These are phyloP conservation scores for Pilasporangium apinafurcum DNA, from an alignment of 352 stramenopile genomes.

Conservation along the genomic window DNA sequence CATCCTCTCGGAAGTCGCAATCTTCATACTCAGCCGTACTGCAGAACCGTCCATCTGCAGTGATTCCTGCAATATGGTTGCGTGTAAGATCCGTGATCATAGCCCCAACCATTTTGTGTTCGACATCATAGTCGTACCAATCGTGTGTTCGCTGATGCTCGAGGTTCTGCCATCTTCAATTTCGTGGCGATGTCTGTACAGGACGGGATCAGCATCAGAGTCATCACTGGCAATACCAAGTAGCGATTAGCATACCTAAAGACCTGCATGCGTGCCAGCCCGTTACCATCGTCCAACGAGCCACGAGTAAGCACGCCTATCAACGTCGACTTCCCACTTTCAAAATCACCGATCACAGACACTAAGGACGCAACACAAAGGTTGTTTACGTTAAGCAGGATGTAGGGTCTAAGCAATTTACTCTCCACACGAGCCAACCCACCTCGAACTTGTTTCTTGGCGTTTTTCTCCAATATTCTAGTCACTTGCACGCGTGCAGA, in stretches of 20 bases:
- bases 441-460: conserved; percentile 60
- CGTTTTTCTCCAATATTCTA: conserved; percentile 39
- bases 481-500: conserved; percentile 40
- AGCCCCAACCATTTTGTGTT: too few species aligned
- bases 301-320: conserved; percentile 84
- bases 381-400: too few species aligned
- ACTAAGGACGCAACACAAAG: conserved; percentile 23
- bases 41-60: conserved; percentile 50
- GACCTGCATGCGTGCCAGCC: conserved; percentile 85
- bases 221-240: neutral
- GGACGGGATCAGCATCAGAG: neutral
- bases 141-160: conserved; percentile 85
- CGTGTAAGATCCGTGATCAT: too few species aligned
- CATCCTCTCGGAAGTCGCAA: conserved; percentile 42
- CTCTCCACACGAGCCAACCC: too few species aligned
- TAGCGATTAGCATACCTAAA: conserved; percentile 30
- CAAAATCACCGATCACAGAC: conserved; percentile 82
- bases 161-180: conserved; percentile 86
- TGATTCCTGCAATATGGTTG: conserved; percentile 28
- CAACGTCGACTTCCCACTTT: conserved; percentile 87
- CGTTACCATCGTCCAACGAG: conserved; percentile 77
- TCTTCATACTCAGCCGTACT: conserved; percentile 38
- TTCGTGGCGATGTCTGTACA: conserved; percentile 73
- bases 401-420: too few species aligned
- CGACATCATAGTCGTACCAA: conserved; percentile 35